Evolutionary conservation across 179 eudicot species (phyloP).

Genomic region (Drosera spatulata): DNA sequence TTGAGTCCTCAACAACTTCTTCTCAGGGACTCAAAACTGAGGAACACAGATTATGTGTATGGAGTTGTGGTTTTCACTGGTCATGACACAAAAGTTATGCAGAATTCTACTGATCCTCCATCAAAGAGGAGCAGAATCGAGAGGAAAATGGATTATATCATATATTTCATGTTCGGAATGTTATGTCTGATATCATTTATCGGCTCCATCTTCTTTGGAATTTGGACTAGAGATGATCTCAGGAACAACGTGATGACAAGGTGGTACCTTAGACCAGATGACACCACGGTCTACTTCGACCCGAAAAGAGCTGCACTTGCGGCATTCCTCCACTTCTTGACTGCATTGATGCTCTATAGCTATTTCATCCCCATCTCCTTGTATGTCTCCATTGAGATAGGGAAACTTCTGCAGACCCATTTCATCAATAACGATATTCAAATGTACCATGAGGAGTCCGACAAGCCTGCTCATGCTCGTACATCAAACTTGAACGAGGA

Average conservation of each 20-base stretch:
- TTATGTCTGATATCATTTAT: constrained; percentile 51
- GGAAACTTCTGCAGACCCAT: constrained; percentile 72
- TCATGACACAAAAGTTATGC: constrained; percentile 83
- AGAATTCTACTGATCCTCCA: constrained; percentile 82
- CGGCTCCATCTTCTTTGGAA: constrained; percentile 75
- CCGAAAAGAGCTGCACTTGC: constrained; percentile 46
- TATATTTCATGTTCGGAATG: constrained; percentile 56
- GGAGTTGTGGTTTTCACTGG: constrained; percentile 90
- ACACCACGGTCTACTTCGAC: constrained; percentile 31
- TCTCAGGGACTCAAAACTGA: constrained; percentile 14
- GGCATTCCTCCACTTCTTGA: constrained; percentile 59
- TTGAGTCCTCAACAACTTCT: constrained; percentile 82
- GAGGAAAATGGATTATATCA: constrained; percentile 79
- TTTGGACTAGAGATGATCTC: constrained; percentile 47
- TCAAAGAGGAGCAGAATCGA: constrained; percentile 85
- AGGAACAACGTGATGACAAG: constrained; percentile 37
- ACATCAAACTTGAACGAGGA: constrained; percentile 42
- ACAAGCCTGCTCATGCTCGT: constrained; percentile 90
- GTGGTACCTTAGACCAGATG: constrained; percentile 84
- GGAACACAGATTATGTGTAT: constrained; percentile 65
- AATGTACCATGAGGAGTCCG: constrained; percentile 84
- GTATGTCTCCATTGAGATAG: constrained; percentile 86
- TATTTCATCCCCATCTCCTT: constrained; percentile 83
- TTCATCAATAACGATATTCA: constrained; percentile 66
- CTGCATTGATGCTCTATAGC: constrained; percentile 72